These are phyloP conservation scores for Acanthamoeba triangularis DNA, from an alignment of 208 protist species.

Conservation along the genomic window DNA sequence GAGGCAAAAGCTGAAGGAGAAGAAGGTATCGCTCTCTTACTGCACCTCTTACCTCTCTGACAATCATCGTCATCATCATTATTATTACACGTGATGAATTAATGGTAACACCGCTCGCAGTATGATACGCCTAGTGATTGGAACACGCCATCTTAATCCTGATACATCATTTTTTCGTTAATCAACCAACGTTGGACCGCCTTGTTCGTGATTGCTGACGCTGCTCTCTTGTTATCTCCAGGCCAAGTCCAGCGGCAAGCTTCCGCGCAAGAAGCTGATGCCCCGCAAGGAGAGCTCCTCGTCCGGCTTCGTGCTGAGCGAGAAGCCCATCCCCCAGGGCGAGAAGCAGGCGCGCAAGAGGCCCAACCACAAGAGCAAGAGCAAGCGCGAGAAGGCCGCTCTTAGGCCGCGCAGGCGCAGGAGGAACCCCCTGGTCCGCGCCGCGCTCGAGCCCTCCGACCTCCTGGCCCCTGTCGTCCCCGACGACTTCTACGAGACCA, in stretches of 20 bases:
- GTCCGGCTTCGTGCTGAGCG: neutral
- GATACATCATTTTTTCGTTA: neutral
- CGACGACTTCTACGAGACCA: constrained; percentile 51
- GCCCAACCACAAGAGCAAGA: constrained; percentile 12
- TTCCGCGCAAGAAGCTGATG: constrained; percentile 5
- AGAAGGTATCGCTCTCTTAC: neutral
- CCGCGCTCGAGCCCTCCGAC: constrained; percentile 21
- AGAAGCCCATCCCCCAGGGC: constrained; percentile 34
- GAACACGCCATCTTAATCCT: constrained; percentile 43
- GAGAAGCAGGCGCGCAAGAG: neutral
- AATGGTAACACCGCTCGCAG: constrained; percentile 29
- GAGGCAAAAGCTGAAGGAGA: constrained; percentile 38
- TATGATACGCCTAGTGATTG: neutral
- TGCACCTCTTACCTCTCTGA: no score
- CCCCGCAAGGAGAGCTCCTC: constrained; percentile 40
- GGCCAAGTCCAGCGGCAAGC: constrained; percentile 29
- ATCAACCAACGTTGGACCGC: neutral
- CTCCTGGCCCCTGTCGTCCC: constrained; percentile 13
- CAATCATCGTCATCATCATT: neutral
- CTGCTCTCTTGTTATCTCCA: neutral
- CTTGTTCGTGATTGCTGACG: neutral
- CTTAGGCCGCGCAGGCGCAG: constrained; percentile 27
- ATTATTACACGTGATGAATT: neutral
- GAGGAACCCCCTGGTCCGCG: constrained; percentile 21
- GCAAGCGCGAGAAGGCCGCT: constrained; percentile 39